A percentile compares a stretch with the other conserved stretches of the same genome.
Evolutionary conservation across 805 yeast species (phyloP).

Genomic region (Candida ficus): DNA sequence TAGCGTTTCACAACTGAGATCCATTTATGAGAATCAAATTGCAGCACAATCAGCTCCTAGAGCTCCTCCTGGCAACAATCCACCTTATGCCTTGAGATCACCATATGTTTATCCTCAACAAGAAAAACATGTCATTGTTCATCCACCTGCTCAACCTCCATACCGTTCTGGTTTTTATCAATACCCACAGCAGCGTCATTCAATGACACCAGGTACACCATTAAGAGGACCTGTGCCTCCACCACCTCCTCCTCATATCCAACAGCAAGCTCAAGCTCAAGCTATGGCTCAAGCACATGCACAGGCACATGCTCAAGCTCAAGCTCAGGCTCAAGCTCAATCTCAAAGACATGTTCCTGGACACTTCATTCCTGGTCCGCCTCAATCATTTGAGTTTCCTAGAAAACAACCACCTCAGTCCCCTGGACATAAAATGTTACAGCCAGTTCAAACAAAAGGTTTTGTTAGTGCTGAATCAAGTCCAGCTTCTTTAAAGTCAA

Average conservation of each 20-base stretch:
- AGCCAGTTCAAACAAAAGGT: constrained; percentile 1
- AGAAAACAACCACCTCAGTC: constrained; percentile 3
- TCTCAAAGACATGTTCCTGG: neutral
- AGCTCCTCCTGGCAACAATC: neutral
- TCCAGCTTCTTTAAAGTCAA: constrained; percentile 1
- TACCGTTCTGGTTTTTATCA: constrained; percentile 7
- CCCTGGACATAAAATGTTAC: constrained; percentile 6
- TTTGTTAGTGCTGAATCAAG: constrained; percentile 1
- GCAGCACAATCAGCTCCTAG: constrained; percentile 1
- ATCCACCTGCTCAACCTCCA: constrained; percentile 4
- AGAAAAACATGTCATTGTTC: neutral
- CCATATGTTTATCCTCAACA: constrained; percentile 14
- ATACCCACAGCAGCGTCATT: constrained; percentile 2
- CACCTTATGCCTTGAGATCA: constrained; percentile 7
- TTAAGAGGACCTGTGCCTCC: neutral
- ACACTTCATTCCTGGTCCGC: constrained; percentile 5
- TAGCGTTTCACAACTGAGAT: constrained; percentile 21
- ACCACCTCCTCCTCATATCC: neutral
- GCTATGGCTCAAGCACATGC: no score
- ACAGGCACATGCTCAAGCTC: no score
- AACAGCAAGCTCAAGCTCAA: no score
- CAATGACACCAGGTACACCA: neutral
- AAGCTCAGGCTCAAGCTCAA: no score
- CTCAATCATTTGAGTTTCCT: constrained; percentile 4
- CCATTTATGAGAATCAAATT: constrained; percentile 17